Conservation (phyloP, 2,329 filamentous ascomycete species). For the Verticillium tricorpus region DNA sequence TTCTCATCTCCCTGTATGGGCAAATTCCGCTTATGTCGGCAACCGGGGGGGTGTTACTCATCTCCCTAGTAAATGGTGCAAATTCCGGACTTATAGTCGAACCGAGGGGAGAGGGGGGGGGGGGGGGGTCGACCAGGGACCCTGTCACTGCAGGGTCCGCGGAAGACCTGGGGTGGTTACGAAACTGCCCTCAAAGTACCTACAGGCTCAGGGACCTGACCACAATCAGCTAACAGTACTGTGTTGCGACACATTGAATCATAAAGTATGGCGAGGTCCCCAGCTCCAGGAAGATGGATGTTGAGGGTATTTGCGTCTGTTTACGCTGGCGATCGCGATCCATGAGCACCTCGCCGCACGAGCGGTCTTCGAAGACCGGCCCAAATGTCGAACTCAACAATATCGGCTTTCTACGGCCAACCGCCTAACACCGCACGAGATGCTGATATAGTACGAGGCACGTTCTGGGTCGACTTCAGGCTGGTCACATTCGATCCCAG, state of each 20-base stretch:
- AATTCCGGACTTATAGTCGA: too few relatives aligned
- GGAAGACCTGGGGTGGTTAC: not conserved
- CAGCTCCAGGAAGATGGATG: not conserved
- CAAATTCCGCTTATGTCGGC: not conserved
- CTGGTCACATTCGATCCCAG: slow-evolving; percentile 4
- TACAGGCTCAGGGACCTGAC: not conserved
- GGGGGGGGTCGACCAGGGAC: not conserved
- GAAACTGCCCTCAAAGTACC: not conserved
- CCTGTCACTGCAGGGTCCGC: not conserved
- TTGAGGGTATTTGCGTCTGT: not conserved
- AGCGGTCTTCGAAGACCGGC: not conserved
- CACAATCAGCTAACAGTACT: not conserved
- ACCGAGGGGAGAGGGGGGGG: too few relatives aligned
- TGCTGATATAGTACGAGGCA: slow-evolving; percentile 9
- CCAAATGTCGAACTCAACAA: not conserved
- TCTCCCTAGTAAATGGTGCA: too few relatives aligned
- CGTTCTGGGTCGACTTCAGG: slow-evolving; percentile 2
- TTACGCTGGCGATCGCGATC: not conserved
- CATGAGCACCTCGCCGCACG: not conserved
- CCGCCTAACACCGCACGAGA: slow-evolving; percentile 8
- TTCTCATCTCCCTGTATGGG: not conserved
- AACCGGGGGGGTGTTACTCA: too few relatives aligned
- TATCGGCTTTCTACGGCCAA: slow-evolving; percentile 1
- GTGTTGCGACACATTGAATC: not conserved
- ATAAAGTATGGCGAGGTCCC: not conserved